Evolutionary conservation across 2,329 filamentous ascomycete genomes (phyloP).

Genomic region (Colletotrichum lupini): DNA sequence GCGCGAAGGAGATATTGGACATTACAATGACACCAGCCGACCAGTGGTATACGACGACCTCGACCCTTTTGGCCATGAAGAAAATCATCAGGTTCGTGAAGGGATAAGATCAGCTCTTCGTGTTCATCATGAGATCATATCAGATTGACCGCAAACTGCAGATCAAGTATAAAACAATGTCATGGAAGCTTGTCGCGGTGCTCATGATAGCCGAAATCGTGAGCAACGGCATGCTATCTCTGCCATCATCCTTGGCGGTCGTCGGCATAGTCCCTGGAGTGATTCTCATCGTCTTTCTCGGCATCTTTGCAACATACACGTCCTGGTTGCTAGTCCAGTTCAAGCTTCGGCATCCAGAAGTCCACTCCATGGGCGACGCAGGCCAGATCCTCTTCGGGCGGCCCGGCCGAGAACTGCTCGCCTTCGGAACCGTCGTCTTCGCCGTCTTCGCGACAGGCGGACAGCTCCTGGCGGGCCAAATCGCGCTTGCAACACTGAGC

Average conservation of each 20-base stretch:
- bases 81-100: slow-evolving; percentile 13
- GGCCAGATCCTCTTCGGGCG: slow-evolving; percentile 62
- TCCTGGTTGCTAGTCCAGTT: slow-evolving; percentile 59
- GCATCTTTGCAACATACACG: slow-evolving; percentile 58
- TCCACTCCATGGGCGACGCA: slow-evolving; percentile 64
- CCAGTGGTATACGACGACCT: slow-evolving; percentile 30
- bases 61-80: slow-evolving; percentile 34
- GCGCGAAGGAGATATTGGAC: neutral
- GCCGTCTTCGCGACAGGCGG: slow-evolving; percentile 62
- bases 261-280: slow-evolving; percentile 61
- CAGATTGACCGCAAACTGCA: neutral
- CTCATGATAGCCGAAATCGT: slow-evolving; percentile 69
- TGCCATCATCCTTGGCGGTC: slow-evolving; percentile 61
- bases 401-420: slow-evolving; percentile 60
- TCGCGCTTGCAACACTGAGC: slow-evolving; percentile 58
- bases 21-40: neutral
- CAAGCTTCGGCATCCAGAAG: slow-evolving; percentile 59
- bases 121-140: no score
- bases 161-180: slow-evolving; percentile 65
- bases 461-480: slow-evolving; percentile 62
- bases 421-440: slow-evolving; percentile 61
- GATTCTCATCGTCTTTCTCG: slow-evolving; percentile 52
- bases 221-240: slow-evolving; percentile 63
- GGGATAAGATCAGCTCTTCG: no score
- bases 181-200: slow-evolving; percentile 62